Base-by-base conservation (phyloP, 83 land plant species). In the Thuja plicata region DNA sequence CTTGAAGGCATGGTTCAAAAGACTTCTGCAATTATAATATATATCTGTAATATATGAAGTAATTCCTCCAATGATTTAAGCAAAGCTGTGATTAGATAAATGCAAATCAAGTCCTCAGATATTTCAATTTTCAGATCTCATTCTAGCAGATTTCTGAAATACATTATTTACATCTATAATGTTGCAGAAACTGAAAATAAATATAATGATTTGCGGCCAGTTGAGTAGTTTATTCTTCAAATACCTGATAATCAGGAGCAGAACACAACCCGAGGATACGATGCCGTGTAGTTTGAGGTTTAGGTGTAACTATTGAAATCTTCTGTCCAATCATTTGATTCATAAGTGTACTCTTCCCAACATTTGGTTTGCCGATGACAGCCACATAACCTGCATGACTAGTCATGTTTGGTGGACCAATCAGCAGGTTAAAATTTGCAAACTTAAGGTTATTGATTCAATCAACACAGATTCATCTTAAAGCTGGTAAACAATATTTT, bases 261-360 rank as follows among this genome's bases (percentile, higher is more conserved):
- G 99, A 98, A 87, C 99, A 98, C 85, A 98, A 94, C 85, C 99
- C 99, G 90, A 98, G 99, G 81, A 98, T 95, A 30, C 98, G 96
- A 88, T 98, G 99, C 73, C 99, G 95, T 32, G 99, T 98, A 15
- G 99, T 98, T 88, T 98, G 99, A 62, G 99, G 99, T 89, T 98
- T 98, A 77, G 96, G 93, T 32, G 99, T 97, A 35, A 98, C 99
- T 81, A 98, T 97, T 0, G 97, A 96, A 37, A 98, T 92, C 90
- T 97, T 98, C 87, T 97, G 99, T 66, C 98, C 99, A 16, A 98
- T 88, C 93, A 98, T 94, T 81, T 96, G 97, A 84, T 98, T 98
- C 84, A 95, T 90, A 48, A 97, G 96, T 6, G 99, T 98, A 89
- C 99, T 97, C 89, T 98, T 98, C 74, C 99, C 99, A 66, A 97